phyloP scores from a whole-genome alignment of 805 yeast species.

The Vanderwaltozyma verrucispora region DNA sequence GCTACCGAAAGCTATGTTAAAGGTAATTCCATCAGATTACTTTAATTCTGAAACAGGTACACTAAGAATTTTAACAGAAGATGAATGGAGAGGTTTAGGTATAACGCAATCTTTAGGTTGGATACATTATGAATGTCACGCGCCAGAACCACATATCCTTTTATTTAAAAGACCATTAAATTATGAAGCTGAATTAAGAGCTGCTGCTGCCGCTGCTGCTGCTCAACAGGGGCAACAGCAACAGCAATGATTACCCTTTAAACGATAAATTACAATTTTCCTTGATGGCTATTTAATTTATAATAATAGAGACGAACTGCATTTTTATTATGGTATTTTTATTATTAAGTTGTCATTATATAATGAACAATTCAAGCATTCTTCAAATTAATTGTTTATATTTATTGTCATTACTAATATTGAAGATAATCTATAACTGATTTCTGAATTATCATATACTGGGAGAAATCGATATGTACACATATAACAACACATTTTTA shows the following conservation, averaged over 20 bases:
- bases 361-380: too few species aligned
- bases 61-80: slow-evolving; percentile 78
- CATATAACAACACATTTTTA: too few species aligned
- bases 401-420: too few species aligned
- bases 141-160: slow-evolving; percentile 97
- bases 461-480: too few species aligned
- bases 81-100: slow-evolving; percentile 98
- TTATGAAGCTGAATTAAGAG: slow-evolving; percentile 34
- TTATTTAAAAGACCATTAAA: slow-evolving; percentile 67
- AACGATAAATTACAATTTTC: neutral
- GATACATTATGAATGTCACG: slow-evolving; percentile 96
- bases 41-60: slow-evolving; percentile 93
- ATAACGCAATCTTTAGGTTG: slow-evolving; percentile 96
- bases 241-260: slow-evolving; percentile 5
- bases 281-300: too few species aligned
- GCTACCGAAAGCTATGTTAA: slow-evolving; percentile 91
- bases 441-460: too few species aligned
- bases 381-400: too few species aligned
- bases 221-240: slow-evolving; percentile 16
- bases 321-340: too few species aligned
- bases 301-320: neutral
- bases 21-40: slow-evolving; percentile 87
- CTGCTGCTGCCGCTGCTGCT: slow-evolving; percentile 23
- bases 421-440: too few species aligned
- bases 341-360: too few species aligned